Evolutionary conservation across 2,329 filamentous ascomycete species (phyloP).

Genomic region (Alternaria sp.): DNA sequence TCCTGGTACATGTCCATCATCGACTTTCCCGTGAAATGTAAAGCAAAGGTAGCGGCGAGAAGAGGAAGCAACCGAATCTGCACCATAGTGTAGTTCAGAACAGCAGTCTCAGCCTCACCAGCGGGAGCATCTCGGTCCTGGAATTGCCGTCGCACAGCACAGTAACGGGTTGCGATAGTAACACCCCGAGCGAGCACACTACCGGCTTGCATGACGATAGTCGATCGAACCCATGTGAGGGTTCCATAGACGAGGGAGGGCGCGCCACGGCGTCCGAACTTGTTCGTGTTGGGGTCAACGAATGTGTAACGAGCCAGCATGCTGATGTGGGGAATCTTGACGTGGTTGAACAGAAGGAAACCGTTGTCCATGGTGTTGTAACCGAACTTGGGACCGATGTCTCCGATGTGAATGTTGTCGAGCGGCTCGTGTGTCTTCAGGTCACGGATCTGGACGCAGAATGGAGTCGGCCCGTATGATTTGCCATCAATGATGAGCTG

Average conservation of each 20-base stretch:
- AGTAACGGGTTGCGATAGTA: conserved; percentile 78
- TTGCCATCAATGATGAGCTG: conserved; percentile 74
- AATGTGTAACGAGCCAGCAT: conserved; percentile 75
- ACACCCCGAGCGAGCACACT: conserved; percentile 75
- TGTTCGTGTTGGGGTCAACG: conserved; percentile 70
- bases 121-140: conserved; percentile 72
- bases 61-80: conserved; percentile 75
- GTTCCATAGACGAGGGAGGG: conserved; percentile 76
- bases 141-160: conserved; percentile 77
- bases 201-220: conserved; percentile 75
- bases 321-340: conserved; percentile 75
- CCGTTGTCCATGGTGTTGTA: conserved; percentile 86
- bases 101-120: conserved; percentile 71
- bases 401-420: conserved; percentile 69
- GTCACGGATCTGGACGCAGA: conserved; percentile 73
- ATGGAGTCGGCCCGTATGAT: conserved; percentile 75
- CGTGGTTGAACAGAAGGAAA: conserved; percentile 76
- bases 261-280: conserved; percentile 70
- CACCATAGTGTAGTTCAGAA: conserved; percentile 82
- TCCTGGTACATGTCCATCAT: conserved; percentile 78
- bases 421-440: conserved; percentile 59
- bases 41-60: conserved; percentile 75
- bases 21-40: conserved; percentile 77
- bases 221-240: conserved; percentile 75
- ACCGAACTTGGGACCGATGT: conserved; percentile 81